phyloP scores from a whole-genome alignment of 2,329 filamentous ascomycete species.

The Colletotrichum karsti region DNA sequence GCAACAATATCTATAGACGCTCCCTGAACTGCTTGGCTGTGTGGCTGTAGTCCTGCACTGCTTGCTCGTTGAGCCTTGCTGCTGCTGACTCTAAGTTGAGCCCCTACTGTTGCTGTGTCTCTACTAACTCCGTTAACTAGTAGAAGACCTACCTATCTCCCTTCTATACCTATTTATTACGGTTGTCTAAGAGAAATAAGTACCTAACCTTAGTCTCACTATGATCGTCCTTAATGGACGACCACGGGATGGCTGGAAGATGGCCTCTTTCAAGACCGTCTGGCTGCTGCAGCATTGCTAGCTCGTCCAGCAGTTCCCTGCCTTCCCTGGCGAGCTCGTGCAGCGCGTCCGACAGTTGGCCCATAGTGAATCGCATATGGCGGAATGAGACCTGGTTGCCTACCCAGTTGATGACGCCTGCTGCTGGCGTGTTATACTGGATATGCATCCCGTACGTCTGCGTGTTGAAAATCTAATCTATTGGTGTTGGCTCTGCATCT shows the following conservation, averaged over 20 bases:
- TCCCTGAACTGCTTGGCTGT: conserved; percentile 15
- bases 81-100: background rate
- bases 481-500: conserved; percentile 15
- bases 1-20: conserved; percentile 21
- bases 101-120: background rate
- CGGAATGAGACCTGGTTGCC: background rate
- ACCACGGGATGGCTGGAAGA: no score
- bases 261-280: no score
- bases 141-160: background rate
- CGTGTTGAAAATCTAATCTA: conserved; percentile 31
- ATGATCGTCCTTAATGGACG: conserved; percentile 1
- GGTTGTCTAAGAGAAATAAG: conserved; percentile 11
- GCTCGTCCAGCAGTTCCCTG: background rate
- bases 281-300: background rate
- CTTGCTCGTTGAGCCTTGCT: background rate
- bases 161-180: background rate
- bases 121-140: background rate
- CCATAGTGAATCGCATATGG: background rate
- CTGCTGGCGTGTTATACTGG: conserved; percentile 17
- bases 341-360: background rate
- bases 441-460: conserved; percentile 26
- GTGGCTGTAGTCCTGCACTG: background rate
- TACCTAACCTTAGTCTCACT: background rate
- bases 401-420: background rate
- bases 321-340: background rate